A percentile compares a stretch with the other conserved stretches of the same genome.
Evolutionary conservation across 2,329 filamentous ascomycete species (phyloP).

Genomic region (Fusarium begoniae): DNA sequence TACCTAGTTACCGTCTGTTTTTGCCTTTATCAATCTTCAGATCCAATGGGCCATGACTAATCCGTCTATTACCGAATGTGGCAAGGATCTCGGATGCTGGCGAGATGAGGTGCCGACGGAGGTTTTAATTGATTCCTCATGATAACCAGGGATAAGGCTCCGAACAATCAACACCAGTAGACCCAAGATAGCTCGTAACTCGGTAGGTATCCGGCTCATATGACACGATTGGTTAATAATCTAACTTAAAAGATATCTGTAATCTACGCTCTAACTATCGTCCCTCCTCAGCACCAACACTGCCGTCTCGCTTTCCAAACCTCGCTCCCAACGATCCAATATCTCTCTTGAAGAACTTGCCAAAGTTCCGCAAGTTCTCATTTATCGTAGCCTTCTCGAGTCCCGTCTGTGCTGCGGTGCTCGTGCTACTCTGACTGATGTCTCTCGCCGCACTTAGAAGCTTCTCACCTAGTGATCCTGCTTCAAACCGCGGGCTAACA

Average conservation of each 20-base stretch:
- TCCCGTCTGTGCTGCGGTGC: constrained; percentile 50
- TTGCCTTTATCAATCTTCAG: constrained; percentile 31
- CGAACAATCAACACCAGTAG: background rate
- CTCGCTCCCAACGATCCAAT: constrained; percentile 78
- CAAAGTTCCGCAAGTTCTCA: constrained; percentile 94
- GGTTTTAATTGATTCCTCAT: constrained; percentile 35
- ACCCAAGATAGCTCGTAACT: background rate
- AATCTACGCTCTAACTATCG: constrained; percentile 14
- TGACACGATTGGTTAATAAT: background rate
- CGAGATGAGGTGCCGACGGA: background rate
- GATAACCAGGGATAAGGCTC: constrained; percentile 11
- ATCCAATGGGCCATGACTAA: constrained; percentile 6
- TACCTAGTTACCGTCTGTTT: background rate
- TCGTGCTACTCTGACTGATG: constrained; percentile 68
- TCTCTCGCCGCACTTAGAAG: constrained; percentile 89
- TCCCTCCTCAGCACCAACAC: constrained; percentile 44
- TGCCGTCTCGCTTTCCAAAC: constrained; percentile 72
- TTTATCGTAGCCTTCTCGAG: constrained; percentile 78
- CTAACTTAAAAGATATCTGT: background rate
- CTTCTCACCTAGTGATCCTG: constrained; percentile 84
- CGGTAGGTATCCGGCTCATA: background rate
- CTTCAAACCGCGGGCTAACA: constrained; percentile 73
- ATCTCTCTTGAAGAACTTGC: constrained; percentile 94
- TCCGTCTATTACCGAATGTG: background rate
- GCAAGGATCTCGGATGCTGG: background rate